Evolutionary conservation across 1,284 basidiomycete species (phyloP), one percentile per base, ranked within the genome.

Genomic region (Clitocybe nebularis): DNA sequence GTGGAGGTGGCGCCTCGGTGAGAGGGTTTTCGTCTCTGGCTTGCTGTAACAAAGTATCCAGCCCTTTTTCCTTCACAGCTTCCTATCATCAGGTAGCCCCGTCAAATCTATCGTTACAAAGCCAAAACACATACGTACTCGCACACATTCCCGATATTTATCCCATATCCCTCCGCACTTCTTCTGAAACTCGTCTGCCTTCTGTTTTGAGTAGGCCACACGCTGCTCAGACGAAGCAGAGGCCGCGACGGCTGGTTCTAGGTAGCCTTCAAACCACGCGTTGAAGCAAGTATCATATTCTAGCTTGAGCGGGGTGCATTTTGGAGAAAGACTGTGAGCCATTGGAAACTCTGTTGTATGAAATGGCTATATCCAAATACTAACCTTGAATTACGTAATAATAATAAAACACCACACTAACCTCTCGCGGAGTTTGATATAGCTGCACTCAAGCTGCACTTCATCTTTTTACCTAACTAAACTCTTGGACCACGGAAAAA

Each of bases 271-370:
- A 57, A 97, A 93, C 94, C 93, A 97, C 5, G 84, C 79, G 59
- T 96, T 95, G 71, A 97, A 97, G 71, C 94, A 97, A 0, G 84
- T 69, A 63, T 97, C 93, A 62, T 96, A 97, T 46, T 80, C 72
- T 48, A 85, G 81, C 62, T 97, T 97, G 43, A 93, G 74, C 0
- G 88, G 85, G 3, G 93, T 96, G 66, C 94, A 97, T 66, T 84
- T 77, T 1, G 80, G 68, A 2, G 86, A 79, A 20, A 95, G 72
- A 54, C 81, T 84, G 49, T 81, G 71, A 2, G 85, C 79, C 85
- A 88, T 87, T n/a, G n/a, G n/a, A n/a, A n/a, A n/a, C n/a, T n/a
- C n/a, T n/a, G n/a, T n/a, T n/a, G n/a, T n/a, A n/a, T n/a, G n/a
- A n/a, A n/a, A n/a, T n/a, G n/a, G n/a, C n/a, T n/a, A n/a, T n/a